Evolutionary conservation across 768 basidiomycete genomes (phyloP), one percentile per base, ranked within the genome.

Genomic region (Harrya chromipes): DNA sequence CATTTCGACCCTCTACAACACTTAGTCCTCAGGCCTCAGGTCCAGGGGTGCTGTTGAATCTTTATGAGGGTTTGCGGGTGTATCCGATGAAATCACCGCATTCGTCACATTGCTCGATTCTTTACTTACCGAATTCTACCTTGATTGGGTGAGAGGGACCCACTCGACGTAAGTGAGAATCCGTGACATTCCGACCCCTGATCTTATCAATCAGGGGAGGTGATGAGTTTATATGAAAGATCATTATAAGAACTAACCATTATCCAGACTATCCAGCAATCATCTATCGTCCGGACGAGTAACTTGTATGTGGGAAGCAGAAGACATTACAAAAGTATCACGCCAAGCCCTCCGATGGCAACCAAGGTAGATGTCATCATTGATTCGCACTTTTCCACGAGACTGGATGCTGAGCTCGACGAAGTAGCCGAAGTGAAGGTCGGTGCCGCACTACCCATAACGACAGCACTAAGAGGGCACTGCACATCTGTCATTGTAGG

Each of bases 381-480:
- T n/a, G 46, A 49, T 5, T 17, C 33, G 21, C 46, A 27, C 35
- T 37, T 51, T 19, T 40, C 24, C 36, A 40, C 16, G 12, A 44
- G 34, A 3, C 35, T 34, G 3, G 29, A 38, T 12, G 52, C 52
- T 10, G 62, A 52, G 50, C 40, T 55, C 11, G 61, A 36, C 8
- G 58, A 16, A 6, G 42, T 38, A 10, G 33, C 6, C 33, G 54
- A 23, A 4, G 54, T 50, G 6, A 14, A 33, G 8, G 60, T 21
- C 13, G 53, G 63, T 4, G 54, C 34, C 27, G 48, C 43, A 34
- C 50, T 43, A 23, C 61, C 61, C n/a, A n/a, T n/a, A n/a, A n/a
- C n/a, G n/a, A n/a, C n/a, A n/a, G n/a, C n/a, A n/a, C n/a, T n/a
- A n/a, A n/a, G n/a, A n/a, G n/a, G n/a, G n/a, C n/a, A n/a, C n/a